Evolutionary conservation across 768 basidiomycete species (phyloP).

Genomic region (Naganishia randhawae): DNA sequence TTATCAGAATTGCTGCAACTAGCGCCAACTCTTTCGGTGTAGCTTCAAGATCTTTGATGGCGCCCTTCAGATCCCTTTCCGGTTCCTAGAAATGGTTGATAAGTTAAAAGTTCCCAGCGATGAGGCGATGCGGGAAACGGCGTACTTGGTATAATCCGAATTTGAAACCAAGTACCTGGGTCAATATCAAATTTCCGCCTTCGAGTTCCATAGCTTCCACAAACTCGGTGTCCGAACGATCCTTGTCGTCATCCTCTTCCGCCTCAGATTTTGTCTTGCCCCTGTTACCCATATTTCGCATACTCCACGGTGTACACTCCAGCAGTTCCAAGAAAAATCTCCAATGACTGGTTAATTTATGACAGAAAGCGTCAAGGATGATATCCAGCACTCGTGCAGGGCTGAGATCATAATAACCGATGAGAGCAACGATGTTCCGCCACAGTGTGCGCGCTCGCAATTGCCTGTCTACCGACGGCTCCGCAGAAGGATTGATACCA

Average conservation of each 20-base stretch:
- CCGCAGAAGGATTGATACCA: slow-evolving; percentile 18
- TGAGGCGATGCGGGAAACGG: slow-evolving; percentile 30
- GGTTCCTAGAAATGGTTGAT: neutral
- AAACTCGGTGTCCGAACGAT: slow-evolving; percentile 38
- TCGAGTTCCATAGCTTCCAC: slow-evolving; percentile 22
- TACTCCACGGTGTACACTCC: slow-evolving; percentile 77
- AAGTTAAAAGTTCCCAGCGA: neutral
- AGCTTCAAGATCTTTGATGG: slow-evolving; percentile 58
- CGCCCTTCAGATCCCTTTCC: slow-evolving; percentile 28
- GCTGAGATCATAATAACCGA: slow-evolving; percentile 87
- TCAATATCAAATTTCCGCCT: slow-evolving; percentile 43
- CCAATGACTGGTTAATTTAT: slow-evolving; percentile 75
- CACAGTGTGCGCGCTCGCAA: slow-evolving; percentile 41
- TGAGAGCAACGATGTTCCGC: slow-evolving; percentile 52
- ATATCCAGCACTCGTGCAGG: slow-evolving; percentile 91
- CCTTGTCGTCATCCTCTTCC: slow-evolving; percentile 36
- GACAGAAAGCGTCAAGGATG: slow-evolving; percentile 83
- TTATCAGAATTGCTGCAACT: slow-evolving; percentile 78
- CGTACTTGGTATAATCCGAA: slow-evolving; percentile 81
- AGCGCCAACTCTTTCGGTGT: slow-evolving; percentile 72
- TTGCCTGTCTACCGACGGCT: neutral
- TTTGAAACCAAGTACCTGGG: slow-evolving; percentile 97
- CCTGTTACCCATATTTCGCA: slow-evolving; percentile 25
- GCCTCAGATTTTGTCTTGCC: slow-evolving; percentile 37
- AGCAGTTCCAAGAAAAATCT: slow-evolving; percentile 83